Conservation (phyloP, 768 basidiomycete genomes). For the Tulasnella sp. region DNA sequence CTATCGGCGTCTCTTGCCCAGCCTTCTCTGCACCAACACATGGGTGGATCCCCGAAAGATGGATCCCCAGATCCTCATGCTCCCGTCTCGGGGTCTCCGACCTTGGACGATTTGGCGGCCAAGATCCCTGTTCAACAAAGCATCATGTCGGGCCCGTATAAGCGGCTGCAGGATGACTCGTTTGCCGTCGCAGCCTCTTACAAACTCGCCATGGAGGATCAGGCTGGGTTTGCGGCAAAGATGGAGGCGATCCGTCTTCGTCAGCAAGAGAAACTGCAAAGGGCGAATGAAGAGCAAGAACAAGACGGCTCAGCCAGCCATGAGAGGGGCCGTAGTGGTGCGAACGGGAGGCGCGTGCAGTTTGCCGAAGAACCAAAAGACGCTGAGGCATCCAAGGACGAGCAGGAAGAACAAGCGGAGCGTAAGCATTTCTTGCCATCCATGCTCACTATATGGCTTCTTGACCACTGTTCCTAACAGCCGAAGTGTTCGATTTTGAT, state of each 20-base stretch:
- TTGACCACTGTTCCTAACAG: not conserved
- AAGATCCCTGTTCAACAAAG: not conserved
- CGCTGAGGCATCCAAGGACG: not conserved
- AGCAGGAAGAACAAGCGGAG: not conserved
- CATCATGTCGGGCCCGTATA: not conserved
- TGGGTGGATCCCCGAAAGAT: not conserved
- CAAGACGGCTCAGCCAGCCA: not conserved
- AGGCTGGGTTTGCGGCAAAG: not conserved
- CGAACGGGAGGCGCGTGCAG: conserved; percentile 4
- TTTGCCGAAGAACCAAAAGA: conserved; percentile 6
- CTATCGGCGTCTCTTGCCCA: conserved; percentile 14
- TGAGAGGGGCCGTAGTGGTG: not conserved
- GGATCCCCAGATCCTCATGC: not conserved
- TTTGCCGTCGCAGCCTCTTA: conserved; percentile 11
- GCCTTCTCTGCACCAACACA: conserved; percentile 6
- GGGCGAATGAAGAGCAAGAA: not conserved
- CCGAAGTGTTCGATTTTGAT: conserved; percentile 14
- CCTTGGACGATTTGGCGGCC: not conserved
- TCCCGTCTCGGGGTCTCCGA: not conserved
- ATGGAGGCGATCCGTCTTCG: not conserved
- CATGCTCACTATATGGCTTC: not conserved
- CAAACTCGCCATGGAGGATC: conserved; percentile 5
- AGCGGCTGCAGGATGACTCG: not conserved
- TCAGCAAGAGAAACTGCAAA: not conserved
- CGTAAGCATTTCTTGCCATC: not conserved